Base-by-base conservation (phyloP, 106 monocot species). In the Dioscorea alata region DNA sequence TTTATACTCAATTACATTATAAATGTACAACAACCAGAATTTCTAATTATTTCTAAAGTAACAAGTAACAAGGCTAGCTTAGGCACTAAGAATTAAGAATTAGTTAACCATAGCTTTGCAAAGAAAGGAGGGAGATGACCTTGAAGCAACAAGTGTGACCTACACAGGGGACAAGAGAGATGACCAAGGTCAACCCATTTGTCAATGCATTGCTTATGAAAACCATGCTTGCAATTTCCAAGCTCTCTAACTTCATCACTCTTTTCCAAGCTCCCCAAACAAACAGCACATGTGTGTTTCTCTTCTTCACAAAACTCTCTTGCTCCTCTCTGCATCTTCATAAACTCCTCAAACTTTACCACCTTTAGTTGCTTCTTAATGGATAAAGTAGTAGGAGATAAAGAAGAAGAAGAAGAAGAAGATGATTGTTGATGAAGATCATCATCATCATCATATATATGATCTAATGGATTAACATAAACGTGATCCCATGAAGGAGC, bases 121-220 rank as follows among this genome's bases (percentile, higher is more conserved):
- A 42, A 42, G 42, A 42, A 42, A 42, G 10, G 0, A 42, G 42
- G 5, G 42, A 42, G 10, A 28, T 28, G 28, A 28, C 28, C 28
- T 54, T 69, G 48, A 23, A 23, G 60, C 60, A 70, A 48, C 5
- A 76, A 64, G 33, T 54, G 20, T 17, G 62, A 59, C 33, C 78
- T 50, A 35, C 78, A 78, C 4, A 78, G 14, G 10, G 78, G 72
- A 51, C 72, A 78, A n/a, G 67, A 68, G 16, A 67, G 14, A 33
- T 72, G 67, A 10, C 78, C 78, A 18, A 28, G 64, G 42, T 78
- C 78, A 23, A 72, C 60, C 78, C 78, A 78, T 50, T 60, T 33
- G 34, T 78, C 78, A 6, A 78, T 72, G 71, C 78, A 78, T 12
- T 13, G 50, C 34, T 61, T 66, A 64, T 78, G 72, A 60, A 72